A percentile compares a stretch with the other conserved stretches of the same genome.
These are phyloP conservation scores for Phylloboletellus chloephorus DNA, from an alignment of 1,284 basidiomycete genomes.

Conservation along the genomic window DNA sequence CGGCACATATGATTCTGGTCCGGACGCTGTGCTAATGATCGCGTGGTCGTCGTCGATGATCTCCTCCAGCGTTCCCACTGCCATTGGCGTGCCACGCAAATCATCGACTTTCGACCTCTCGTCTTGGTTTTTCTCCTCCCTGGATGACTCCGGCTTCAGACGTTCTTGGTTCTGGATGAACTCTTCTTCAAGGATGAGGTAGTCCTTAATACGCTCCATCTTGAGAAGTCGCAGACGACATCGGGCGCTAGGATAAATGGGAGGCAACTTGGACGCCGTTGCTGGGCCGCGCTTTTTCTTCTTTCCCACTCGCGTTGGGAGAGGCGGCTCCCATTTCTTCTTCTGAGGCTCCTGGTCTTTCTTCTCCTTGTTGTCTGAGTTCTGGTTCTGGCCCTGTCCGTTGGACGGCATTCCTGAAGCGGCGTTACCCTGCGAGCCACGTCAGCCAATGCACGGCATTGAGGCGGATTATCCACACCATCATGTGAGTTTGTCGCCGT, in stretches of 20 bases:
- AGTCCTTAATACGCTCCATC: constrained; percentile 97
- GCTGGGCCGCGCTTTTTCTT: constrained; percentile 90
- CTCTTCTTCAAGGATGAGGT: constrained; percentile 95
- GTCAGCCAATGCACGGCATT: constrained; percentile 7
- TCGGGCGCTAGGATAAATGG: constrained; percentile 91
- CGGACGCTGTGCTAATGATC: constrained; percentile 92
- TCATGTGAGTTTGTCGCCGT: constrained; percentile 11
- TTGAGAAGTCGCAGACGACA: constrained; percentile 96
- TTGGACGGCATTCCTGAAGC: constrained; percentile 63
- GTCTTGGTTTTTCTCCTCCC: constrained; percentile 95
- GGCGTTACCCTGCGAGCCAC: constrained; percentile 66
- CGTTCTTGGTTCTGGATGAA: constrained; percentile 96
- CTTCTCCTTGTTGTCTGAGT: constrained; percentile 58
- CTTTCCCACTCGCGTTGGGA: constrained; percentile 96
- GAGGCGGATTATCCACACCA: constrained; percentile 16
- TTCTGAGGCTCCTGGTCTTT: constrained; percentile 61
- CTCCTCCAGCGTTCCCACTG: constrained; percentile 95
- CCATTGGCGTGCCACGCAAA: constrained; percentile 93
- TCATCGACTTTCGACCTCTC: constrained; percentile 94
- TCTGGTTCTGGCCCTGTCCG: constrained; percentile 39
- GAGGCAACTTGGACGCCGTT: constrained; percentile 86
- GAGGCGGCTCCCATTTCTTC: constrained; percentile 99
- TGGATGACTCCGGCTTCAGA: constrained; percentile 72
- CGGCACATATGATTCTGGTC: constrained; percentile 96
- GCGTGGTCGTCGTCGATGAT: constrained; percentile 99